Percentiles rank a stretch among this genome's conserved stretches.
These are phyloP conservation scores for Diaporthe helianthi DNA, from an alignment of 2,329 filamentous ascomycete species.

Conservation along the genomic window DNA sequence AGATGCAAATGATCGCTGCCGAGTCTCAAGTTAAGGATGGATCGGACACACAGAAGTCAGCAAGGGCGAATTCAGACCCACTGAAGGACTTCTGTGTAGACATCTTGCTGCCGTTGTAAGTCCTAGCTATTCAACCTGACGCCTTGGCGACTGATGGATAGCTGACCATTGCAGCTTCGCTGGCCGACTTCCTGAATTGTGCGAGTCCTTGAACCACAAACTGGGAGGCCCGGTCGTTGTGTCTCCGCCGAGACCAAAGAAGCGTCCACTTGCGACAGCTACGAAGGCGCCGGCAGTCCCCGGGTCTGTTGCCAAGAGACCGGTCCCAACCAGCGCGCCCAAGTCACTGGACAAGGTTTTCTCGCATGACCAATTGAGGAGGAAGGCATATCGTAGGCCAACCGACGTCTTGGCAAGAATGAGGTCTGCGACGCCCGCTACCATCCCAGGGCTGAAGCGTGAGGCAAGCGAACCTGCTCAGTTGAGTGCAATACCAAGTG, in stretches of 20 bases:
- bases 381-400: constrained; percentile 63
- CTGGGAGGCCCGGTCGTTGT: constrained; percentile 74
- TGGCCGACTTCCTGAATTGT: constrained; percentile 75
- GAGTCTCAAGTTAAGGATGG: constrained; percentile 52
- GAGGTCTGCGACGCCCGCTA: constrained; percentile 71
- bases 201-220: constrained; percentile 75
- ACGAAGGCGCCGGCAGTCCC: constrained; percentile 56
- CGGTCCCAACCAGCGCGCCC: constrained; percentile 48
- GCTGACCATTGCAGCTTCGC: constrained; percentile 63
- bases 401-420: constrained; percentile 67
- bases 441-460: constrained; percentile 68
- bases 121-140: constrained; percentile 7
- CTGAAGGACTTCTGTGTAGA: constrained; percentile 80
- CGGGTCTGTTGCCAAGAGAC: constrained; percentile 59
- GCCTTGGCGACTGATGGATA: background rate
- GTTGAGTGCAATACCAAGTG: constrained; percentile 56
- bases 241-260: constrained; percentile 59
- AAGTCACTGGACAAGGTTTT: constrained; percentile 68
- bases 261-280: constrained; percentile 49
- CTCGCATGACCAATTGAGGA: constrained; percentile 64
- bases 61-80: constrained; percentile 62
- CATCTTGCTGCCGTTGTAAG: constrained; percentile 80
- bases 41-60: constrained; percentile 46
- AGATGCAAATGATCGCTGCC: constrained; percentile 54
- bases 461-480: constrained; percentile 69